Conservation (phyloP, 345 rosid species). For the Rubroshorea leprosula region DNA sequence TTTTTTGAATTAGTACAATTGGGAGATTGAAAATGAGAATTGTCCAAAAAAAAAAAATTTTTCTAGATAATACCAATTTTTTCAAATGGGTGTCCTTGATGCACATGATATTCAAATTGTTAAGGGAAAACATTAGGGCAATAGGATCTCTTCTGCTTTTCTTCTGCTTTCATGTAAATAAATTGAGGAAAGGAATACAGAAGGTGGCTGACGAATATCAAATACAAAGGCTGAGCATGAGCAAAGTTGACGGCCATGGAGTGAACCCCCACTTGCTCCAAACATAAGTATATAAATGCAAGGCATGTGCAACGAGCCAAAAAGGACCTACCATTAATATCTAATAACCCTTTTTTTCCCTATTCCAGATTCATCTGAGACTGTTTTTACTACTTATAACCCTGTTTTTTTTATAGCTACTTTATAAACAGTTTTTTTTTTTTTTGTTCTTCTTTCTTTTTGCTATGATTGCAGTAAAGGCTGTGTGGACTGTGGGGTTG, state of each 20-base stretch:
- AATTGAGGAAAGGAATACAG: no score
- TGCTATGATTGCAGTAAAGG: constrained; percentile 33
- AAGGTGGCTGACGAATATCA: not conserved
- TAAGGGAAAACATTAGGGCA: no score
- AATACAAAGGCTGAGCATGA: constrained; percentile 9
- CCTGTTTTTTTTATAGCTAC: constrained; percentile 1
- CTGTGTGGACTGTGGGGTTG: constrained; percentile 13
- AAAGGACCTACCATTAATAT: constrained; percentile 15
- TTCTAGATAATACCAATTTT: no score
- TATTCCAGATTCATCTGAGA: constrained; percentile 11
- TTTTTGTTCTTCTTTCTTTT: constrained; percentile 18
- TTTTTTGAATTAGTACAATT: no score
- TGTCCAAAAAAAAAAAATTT: no score
- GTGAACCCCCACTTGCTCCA: constrained; percentile 16
- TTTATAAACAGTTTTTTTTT: no score
- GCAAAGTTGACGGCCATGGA: constrained; percentile 7
- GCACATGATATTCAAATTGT: no score
- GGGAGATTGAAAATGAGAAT: no score
- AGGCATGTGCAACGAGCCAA: constrained; percentile 36
- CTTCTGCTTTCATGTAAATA: no score
- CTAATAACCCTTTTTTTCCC: constrained; percentile 2
- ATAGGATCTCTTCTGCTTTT: no score
- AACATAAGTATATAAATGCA: constrained; percentile 28
- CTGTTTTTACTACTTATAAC: not conserved
- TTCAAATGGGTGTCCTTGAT: no score